Percentiles rank a stretch among this genome's conserved stretches.
These are phyloP conservation scores for Loxodes magnus DNA, from an alignment of 73 alveolate species.

Conservation along the genomic window DNA sequence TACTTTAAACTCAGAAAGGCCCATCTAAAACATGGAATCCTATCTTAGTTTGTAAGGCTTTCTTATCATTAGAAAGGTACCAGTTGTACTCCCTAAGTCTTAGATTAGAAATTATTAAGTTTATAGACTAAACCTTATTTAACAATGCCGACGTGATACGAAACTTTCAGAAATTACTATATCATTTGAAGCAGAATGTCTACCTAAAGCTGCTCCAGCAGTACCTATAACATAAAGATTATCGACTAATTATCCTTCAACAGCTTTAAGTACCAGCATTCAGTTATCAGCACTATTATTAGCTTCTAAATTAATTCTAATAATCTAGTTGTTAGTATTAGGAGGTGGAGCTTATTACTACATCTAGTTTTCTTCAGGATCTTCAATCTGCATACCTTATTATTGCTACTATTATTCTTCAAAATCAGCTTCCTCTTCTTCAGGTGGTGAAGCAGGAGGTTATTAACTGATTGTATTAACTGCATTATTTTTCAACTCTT, in stretches of 20 bases:
- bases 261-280: slow-evolving; percentile 9
- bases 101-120: slow-evolving; percentile 1
- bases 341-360: too few relatives aligned
- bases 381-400: too few relatives aligned
- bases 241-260: slow-evolving; percentile 3
- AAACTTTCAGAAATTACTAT: slow-evolving; percentile 54
- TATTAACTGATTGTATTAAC: too few relatives aligned
- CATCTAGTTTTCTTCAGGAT: too few relatives aligned
- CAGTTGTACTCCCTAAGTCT: slow-evolving; percentile 54
- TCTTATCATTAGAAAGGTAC: slow-evolving; percentile 49
- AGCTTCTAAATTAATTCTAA: too few relatives aligned
- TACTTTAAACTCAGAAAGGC: slow-evolving; percentile 49
- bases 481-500: slow-evolving; percentile 31
- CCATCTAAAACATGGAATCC: slow-evolving; percentile 56
- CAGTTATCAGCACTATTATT: too few relatives aligned
- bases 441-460: too few relatives aligned
- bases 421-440: too few relatives aligned
- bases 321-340: too few relatives aligned
- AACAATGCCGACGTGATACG: slow-evolving; percentile 51
- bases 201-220: slow-evolving; percentile 14
- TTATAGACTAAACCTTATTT: slow-evolving; percentile 3
- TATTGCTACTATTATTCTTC: too few relatives aligned
- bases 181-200: slow-evolving; percentile 17
- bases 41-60: slow-evolving; percentile 19
- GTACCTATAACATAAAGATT: neutral